Evolutionary conservation across 2,329 filamentous ascomycete species (phyloP).

Genomic region (Salinomyces thailandicus): DNA sequence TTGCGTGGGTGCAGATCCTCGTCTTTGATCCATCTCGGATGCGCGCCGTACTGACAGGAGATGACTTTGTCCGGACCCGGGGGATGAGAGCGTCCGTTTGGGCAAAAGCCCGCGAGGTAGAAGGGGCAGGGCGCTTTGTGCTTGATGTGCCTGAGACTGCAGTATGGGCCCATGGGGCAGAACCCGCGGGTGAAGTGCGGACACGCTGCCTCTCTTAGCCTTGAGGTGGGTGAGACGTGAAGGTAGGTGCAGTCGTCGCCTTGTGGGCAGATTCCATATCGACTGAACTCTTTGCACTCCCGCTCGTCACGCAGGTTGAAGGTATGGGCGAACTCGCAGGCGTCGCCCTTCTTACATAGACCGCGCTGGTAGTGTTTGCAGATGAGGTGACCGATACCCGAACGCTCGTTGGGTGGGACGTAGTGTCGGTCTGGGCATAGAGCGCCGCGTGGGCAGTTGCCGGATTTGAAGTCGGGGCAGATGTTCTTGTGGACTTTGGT

Average conservation of each 20-base stretch:
- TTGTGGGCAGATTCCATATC: conserved; percentile 90
- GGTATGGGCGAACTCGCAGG: conserved; percentile 96
- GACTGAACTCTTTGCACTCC: conserved; percentile 91
- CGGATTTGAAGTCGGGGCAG: conserved; percentile 77
- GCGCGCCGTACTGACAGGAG: conserved; percentile 67
- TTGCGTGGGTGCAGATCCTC: conserved; percentile 48
- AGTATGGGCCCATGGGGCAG: conserved; percentile 79
- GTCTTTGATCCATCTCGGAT: conserved; percentile 65
- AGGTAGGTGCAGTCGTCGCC: conserved; percentile 70
- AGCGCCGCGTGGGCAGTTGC: conserved; percentile 76
- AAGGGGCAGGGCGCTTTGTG: conserved; percentile 64
- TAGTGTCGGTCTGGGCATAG: conserved; percentile 77
- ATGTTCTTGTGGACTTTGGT: conserved; percentile 44
- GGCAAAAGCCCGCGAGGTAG: conserved; percentile 91
- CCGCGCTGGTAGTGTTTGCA: conserved; percentile 99
- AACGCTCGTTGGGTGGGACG: conserved; percentile 35
- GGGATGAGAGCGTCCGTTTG: conserved; percentile 49
- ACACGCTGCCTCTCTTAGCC: conserved; percentile 54
- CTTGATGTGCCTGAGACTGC: conserved; percentile 80
- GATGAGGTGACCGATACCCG: conserved; percentile 49
- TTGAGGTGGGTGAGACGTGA: conserved; percentile 55
- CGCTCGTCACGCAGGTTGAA: conserved; percentile 98
- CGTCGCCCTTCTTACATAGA: conserved; percentile 92
- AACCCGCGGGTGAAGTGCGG: conserved; percentile 84
- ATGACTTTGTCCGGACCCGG: conserved; percentile 27